Evolutionary conservation across 768 basidiomycete genomes (phyloP).

Genomic region (Lactifluus subvellereus): DNA sequence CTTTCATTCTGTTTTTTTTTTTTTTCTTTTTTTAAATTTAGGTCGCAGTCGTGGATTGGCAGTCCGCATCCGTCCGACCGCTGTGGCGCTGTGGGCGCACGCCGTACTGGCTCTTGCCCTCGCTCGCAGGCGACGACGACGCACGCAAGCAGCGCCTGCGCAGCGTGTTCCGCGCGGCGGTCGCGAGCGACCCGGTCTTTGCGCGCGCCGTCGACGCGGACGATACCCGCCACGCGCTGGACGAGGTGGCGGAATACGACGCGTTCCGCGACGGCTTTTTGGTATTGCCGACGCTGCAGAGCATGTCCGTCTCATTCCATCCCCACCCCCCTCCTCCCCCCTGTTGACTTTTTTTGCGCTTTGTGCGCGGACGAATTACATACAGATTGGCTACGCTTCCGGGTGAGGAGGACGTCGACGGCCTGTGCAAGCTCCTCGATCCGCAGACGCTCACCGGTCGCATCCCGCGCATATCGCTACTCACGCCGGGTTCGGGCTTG

Average conservation of each 20-base stretch:
- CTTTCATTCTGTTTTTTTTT: background rate
- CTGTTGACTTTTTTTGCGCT: background rate
- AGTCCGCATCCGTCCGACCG: constrained; percentile 28
- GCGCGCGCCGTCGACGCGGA: constrained; percentile 29
- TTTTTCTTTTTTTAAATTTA: background rate
- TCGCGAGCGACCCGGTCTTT: constrained; percentile 28
- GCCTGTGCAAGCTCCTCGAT: constrained; percentile 30
- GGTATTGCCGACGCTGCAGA: constrained; percentile 33
- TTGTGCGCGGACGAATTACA: background rate
- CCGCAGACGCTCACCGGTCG: constrained; percentile 30
- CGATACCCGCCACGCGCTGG: constrained; percentile 30
- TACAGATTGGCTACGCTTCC: constrained; percentile 32
- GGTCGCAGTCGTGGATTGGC: constrained; percentile 31
- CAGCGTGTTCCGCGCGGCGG: constrained; percentile 26
- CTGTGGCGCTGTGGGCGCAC: constrained; percentile 34
- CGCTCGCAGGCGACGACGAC: constrained; percentile 25
- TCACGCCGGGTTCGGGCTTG: constrained; percentile 28
- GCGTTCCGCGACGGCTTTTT: constrained; percentile 34
- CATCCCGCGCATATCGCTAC: constrained; percentile 28
- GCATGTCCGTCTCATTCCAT: constrained; percentile 28
- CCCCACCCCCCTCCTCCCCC: too few relatives aligned
- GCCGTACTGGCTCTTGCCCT: constrained; percentile 31
- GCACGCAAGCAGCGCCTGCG: constrained; percentile 23
- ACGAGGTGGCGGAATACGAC: constrained; percentile 33
- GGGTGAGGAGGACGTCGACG: constrained; percentile 33